Percentiles rank a stretch among this genome's conserved stretches.
These are phyloP conservation scores for Pichia occidentalis DNA, from an alignment of 805 yeast genomes.

Conservation along the genomic window DNA sequence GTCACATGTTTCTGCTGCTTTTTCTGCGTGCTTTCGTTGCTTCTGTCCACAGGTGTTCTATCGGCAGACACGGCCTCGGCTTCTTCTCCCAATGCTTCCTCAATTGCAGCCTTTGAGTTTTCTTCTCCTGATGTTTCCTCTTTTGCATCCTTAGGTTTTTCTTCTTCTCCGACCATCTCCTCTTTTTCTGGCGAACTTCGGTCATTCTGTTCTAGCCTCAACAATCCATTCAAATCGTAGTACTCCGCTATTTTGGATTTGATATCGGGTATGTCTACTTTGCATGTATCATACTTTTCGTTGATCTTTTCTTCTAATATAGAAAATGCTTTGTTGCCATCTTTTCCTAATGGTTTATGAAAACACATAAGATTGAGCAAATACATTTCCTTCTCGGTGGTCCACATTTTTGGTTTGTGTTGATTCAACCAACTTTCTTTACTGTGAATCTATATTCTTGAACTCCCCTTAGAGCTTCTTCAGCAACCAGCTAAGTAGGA, in stretches of 20 bases:
- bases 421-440: too few relatives aligned
- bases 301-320: conserved; percentile 17
- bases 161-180: not conserved
- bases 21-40: not conserved
- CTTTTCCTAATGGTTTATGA: conserved; percentile 27
- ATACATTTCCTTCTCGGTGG: conserved; percentile 17
- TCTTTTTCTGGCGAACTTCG: not conserved
- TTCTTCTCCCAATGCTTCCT: not conserved
- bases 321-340: conserved; percentile 13
- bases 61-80: not conserved
- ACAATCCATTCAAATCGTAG: conserved; percentile 26
- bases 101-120: not conserved
- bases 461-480: too few relatives aligned
- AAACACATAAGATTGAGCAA: conserved; percentile 24
- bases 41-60: not conserved
- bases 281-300: conserved; percentile 17
- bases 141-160: not conserved
- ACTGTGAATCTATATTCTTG: too few relatives aligned
- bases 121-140: not conserved
- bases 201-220: conserved; percentile 18
- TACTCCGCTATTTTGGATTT: conserved; percentile 18
- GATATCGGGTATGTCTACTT: conserved; percentile 15
- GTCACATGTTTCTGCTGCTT: conserved; percentile 6
- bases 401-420: too few relatives aligned
- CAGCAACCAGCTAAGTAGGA: too few relatives aligned